These are phyloP conservation scores for Zymoseptoria ardabiliae DNA, from an alignment of 2,329 filamentous ascomycete species.

Conservation along the genomic window DNA sequence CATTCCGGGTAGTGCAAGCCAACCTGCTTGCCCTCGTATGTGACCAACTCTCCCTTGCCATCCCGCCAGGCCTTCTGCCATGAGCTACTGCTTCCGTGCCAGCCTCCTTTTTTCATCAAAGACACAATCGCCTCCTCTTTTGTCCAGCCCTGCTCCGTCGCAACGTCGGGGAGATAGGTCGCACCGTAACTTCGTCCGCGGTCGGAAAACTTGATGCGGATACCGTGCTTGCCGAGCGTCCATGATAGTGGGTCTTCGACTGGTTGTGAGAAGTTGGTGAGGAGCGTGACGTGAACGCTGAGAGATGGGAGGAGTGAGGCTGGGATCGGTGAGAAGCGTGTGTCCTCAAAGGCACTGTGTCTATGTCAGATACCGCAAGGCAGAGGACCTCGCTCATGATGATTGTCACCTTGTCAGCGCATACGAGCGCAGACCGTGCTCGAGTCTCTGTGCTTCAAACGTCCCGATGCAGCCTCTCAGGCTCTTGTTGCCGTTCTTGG, in stretches of 20 bases:
- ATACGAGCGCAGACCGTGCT: slow-evolving; percentile 67
- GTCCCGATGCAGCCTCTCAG: slow-evolving; percentile 95
- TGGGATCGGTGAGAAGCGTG: slow-evolving; percentile 53
- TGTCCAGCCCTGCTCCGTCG: slow-evolving; percentile 86
- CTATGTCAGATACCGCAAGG: slow-evolving; percentile 1
- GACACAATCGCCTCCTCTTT: slow-evolving; percentile 87
- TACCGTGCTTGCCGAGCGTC: slow-evolving; percentile 76
- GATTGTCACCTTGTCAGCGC: slow-evolving; percentile 64
- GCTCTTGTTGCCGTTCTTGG: slow-evolving; percentile 52
- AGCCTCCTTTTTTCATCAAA: slow-evolving; percentile 91
- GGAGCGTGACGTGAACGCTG: slow-evolving; percentile 64
- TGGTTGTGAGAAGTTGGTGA: slow-evolving; percentile 59
- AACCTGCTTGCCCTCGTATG: slow-evolving; percentile 80
- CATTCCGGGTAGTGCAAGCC: slow-evolving; percentile 65
- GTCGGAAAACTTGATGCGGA: slow-evolving; percentile 78
- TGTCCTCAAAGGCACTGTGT: slow-evolving; percentile 55
- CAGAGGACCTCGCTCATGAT: neutral
- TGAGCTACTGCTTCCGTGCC: slow-evolving; percentile 52
- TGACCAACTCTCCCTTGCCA: slow-evolving; percentile 63
- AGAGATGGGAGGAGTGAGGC: slow-evolving; percentile 62
- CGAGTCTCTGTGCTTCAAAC: slow-evolving; percentile 70
- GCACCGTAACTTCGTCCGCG: slow-evolving; percentile 67
- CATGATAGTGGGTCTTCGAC: slow-evolving; percentile 68
- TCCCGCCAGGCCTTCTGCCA: slow-evolving; percentile 61
- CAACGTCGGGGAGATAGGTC: slow-evolving; percentile 89